Evolutionary conservation across 2,329 filamentous ascomycete genomes (phyloP).

Genomic region (Hymenoscyphus repandus): DNA sequence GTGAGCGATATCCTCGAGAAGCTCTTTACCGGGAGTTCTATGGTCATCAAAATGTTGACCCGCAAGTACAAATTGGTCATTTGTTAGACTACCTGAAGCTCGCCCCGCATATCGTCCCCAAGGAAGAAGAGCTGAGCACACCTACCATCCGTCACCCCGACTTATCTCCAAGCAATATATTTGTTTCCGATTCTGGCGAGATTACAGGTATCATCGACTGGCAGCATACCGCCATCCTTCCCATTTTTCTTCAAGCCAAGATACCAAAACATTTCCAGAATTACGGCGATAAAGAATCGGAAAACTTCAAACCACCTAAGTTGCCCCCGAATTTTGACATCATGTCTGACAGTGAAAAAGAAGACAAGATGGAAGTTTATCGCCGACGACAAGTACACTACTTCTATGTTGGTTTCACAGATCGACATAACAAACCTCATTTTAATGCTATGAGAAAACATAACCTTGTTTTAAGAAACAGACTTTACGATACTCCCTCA

Average conservation of each 20-base stretch:
- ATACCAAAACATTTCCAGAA: constrained; percentile 33
- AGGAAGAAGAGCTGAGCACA: constrained; percentile 11
- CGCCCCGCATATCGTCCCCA: constrained; percentile 15
- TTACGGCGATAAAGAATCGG: constrained; percentile 28
- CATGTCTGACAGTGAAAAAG: constrained; percentile 15
- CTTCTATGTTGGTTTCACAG: constrained; percentile 18
- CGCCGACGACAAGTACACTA: constrained; percentile 19
- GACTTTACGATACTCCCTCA: constrained; percentile 17
- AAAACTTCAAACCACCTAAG: constrained; percentile 16
- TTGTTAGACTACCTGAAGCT: constrained; percentile 18
- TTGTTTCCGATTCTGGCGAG: constrained; percentile 25
- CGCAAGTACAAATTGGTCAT: constrained; percentile 14
- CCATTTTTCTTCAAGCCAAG: constrained; percentile 27
- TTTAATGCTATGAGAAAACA: constrained; percentile 15
- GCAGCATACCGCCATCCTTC: constrained; percentile 29
- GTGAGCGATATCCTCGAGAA: constrained; percentile 15
- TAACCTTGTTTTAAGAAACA: constrained; percentile 17
- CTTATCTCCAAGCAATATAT: constrained; percentile 29
- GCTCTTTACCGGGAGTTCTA: constrained; percentile 18
- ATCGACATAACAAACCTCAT: constrained; percentile 15
- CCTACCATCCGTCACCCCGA: constrained; percentile 18
- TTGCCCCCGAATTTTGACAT: constrained; percentile 13
- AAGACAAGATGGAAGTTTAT: constrained; percentile 18
- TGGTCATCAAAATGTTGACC: constrained; percentile 14
- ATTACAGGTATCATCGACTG: constrained; percentile 31